Conservation (phyloP, 2,329 filamentous ascomycete genomes). For the Phaeosphaeriaceae sp. region DNA sequence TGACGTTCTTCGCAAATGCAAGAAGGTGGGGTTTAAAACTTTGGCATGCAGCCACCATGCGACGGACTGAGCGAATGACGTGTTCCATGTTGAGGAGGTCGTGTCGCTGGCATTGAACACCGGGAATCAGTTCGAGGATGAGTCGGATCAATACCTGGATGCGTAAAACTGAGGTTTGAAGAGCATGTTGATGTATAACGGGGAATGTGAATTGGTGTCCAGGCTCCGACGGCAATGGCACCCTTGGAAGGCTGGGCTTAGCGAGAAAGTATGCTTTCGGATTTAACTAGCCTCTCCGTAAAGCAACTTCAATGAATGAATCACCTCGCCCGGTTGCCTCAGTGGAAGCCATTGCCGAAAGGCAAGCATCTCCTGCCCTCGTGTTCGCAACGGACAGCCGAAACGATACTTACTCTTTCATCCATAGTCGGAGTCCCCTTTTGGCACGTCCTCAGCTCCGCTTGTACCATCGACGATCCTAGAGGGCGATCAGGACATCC, state of each 20-base stretch:
- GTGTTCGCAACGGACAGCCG: background rate
- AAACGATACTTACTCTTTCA: background rate
- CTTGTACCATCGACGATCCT: constrained; percentile 1
- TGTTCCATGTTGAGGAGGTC: background rate
- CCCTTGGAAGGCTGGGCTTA: background rate
- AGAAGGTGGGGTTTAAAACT: background rate
- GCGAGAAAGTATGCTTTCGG: background rate
- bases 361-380: background rate
- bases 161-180: background rate
- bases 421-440: background rate
- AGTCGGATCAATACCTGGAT: too few relatives aligned
- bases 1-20: background rate
- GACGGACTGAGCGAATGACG: background rate
- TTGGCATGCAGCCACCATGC: background rate
- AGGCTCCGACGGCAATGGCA: too few relatives aligned
- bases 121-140: too few relatives aligned
- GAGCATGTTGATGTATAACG: background rate
- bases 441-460: background rate
- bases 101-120: too few relatives aligned
- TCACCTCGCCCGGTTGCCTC: too few relatives aligned
- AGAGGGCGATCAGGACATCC: background rate
- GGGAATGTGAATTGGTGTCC: too few relatives aligned
- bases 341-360: too few relatives aligned
- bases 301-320: background rate
- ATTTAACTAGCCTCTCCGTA: background rate